Evolutionary conservation across 345 rosid genomes (phyloP).

Genomic region (Linum lewisii): DNA sequence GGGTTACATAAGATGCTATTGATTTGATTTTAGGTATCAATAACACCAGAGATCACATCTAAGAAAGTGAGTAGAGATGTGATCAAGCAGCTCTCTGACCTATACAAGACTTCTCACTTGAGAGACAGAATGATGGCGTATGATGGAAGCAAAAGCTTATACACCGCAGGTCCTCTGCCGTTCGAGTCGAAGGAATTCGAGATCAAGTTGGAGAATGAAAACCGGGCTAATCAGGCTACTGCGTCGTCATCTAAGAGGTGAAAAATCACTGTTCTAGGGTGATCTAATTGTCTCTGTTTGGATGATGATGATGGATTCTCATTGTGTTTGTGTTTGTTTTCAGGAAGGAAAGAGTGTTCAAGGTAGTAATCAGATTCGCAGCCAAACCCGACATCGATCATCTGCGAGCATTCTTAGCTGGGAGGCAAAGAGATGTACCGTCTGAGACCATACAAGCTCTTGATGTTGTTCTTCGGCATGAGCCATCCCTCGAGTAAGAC

Average conservation of each 20-base stretch:
- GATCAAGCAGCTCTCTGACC: slow-evolving; percentile 10
- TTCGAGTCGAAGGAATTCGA: slow-evolving; percentile 50
- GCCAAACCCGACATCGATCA: slow-evolving; percentile 34
- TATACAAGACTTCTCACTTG: slow-evolving; percentile 25
- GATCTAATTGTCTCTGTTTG: background rate
- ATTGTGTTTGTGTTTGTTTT: background rate
- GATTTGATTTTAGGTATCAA: slow-evolving; percentile 31
- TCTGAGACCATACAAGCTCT: slow-evolving; percentile 56
- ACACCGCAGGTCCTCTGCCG: slow-evolving; percentile 64
- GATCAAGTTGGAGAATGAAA: slow-evolving; percentile 22
- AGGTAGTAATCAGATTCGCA: slow-evolving; percentile 37
- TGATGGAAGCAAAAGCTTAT: slow-evolving; percentile 61
- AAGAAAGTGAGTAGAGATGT: slow-evolving; percentile 37
- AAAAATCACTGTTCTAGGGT: background rate
- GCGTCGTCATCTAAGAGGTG: slow-evolving; percentile 25
- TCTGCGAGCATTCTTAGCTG: slow-evolving; percentile 32
- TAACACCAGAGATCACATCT: slow-evolving; percentile 42
- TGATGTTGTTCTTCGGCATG: slow-evolving; percentile 50
- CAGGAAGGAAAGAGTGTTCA: slow-evolving; percentile 50
- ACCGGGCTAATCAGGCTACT: slow-evolving; percentile 4
- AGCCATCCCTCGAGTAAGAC: slow-evolving; percentile 38
- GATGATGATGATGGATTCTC: background rate
- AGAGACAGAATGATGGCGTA: slow-evolving; percentile 39
- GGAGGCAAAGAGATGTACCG: slow-evolving; percentile 39
- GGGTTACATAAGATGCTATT: too few species aligned